phyloP scores from a whole-genome alignment of 1,284 basidiomycete species.

The Ceratorhiza oryzae-sativae region DNA sequence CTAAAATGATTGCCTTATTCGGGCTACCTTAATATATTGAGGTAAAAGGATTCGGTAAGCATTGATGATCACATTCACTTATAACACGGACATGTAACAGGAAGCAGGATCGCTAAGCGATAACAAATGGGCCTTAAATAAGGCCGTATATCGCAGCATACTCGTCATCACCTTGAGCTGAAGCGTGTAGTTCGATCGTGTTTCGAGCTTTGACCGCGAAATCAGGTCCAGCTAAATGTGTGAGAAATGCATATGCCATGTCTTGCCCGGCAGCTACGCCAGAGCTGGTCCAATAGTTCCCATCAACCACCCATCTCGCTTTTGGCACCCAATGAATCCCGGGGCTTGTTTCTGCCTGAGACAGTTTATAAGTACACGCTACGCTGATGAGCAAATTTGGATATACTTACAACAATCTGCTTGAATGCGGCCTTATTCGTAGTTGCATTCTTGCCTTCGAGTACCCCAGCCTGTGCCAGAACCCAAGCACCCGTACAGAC shows the following conservation, averaged over 20 bases:
- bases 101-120: not conserved
- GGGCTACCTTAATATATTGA: too few relatives aligned
- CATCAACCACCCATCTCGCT: conserved; percentile 54
- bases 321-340: conserved; percentile 49
- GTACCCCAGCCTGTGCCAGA: conserved; percentile 37
- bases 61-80: too few relatives aligned
- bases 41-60: too few relatives aligned
- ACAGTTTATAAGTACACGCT: too few relatives aligned
- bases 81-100: not conserved
- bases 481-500: conserved; percentile 42
- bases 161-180: conserved; percentile 27
- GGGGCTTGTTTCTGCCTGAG: conserved; percentile 12
- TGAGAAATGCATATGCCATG: conserved; percentile 51
- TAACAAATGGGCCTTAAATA: not conserved
- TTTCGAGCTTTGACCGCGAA: conserved; percentile 23
- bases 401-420: conserved; percentile 17
- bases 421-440: conserved; percentile 39
- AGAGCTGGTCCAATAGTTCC: conserved; percentile 53
- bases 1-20: too few relatives aligned
- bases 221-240: not conserved
- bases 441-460: conserved; percentile 40
- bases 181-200: conserved; percentile 26
- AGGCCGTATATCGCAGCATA: conserved; percentile 31
- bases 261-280: conserved; percentile 55
- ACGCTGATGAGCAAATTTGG: too few relatives aligned